These are phyloP conservation scores for Paecilomyces sp. DNA, from an alignment of 2,329 filamentous ascomycete genomes.

Conservation along the genomic window DNA sequence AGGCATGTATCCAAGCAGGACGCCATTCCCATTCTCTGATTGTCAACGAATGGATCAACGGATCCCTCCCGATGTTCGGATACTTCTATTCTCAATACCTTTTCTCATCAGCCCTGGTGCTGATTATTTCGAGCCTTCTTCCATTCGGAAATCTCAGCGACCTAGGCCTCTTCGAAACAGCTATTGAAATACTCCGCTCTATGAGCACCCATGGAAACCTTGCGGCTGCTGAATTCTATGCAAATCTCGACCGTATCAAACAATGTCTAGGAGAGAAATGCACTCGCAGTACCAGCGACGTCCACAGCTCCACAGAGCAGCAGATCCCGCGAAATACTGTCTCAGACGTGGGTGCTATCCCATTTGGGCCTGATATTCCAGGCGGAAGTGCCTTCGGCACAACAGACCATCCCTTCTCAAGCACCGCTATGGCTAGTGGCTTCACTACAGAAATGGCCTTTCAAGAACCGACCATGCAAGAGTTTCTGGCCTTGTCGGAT, in stretches of 20 bases:
- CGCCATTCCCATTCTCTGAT: slow-evolving; percentile 31
- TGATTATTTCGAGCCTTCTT: slow-evolving; percentile 30
- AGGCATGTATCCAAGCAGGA: slow-evolving; percentile 32
- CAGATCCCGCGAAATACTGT: not conserved
- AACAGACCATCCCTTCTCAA: not conserved
- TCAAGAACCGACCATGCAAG: slow-evolving; percentile 32
- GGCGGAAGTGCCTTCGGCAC: not conserved
- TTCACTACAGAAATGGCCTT: slow-evolving; percentile 33
- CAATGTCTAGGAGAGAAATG: slow-evolving; percentile 13
- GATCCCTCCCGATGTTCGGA: slow-evolving; percentile 30
- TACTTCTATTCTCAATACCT: slow-evolving; percentile 35
- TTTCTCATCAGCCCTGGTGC: slow-evolving; percentile 30
- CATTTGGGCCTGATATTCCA: not conserved
- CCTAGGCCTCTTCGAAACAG: slow-evolving; percentile 23
- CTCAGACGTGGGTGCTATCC: not conserved
- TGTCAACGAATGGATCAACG: slow-evolving; percentile 31
- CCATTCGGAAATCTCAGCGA: slow-evolving; percentile 24
- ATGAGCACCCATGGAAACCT: slow-evolving; percentile 31
- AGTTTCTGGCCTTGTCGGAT: slow-evolving; percentile 31
- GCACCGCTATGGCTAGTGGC: slow-evolving; percentile 17
- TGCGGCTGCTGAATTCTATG: slow-evolving; percentile 26
- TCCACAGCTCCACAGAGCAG: not conserved
- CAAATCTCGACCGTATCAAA: slow-evolving; percentile 26
- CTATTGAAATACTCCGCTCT: slow-evolving; percentile 22
- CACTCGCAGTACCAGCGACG: not conserved